Base-by-base conservation (phyloP, 129 eudicot species). In the Arctium lappa region DNA sequence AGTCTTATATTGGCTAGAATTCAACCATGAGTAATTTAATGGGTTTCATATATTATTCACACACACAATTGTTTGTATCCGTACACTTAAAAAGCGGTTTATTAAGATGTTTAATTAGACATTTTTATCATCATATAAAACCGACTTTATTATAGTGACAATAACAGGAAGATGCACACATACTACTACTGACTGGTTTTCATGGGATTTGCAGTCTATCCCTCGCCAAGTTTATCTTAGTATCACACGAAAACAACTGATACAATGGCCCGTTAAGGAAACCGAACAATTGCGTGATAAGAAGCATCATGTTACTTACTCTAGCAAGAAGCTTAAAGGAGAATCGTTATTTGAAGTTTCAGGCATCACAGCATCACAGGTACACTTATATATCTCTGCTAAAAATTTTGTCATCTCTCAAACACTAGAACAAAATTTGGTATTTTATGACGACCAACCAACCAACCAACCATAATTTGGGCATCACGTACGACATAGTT, bases 261-360 rank as follows among this genome's bases (percentile, higher is more conserved):
- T 88, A 34, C 91, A 80, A 40, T 83, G 87, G 91, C 91, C 91
- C 0, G 69, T 81, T 4, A 40, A 86, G 66, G 88, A 86, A 78
- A 81, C 71, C 65, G 83, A 81, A 86, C 27, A 31, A 1, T 39
- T 86, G 72, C 88, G 81, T 7, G 56, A 77, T 16, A 73, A 65
- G 34, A 60, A 60, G 1, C 68, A 60, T 60, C 86, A 81, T 63
- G 77, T 86, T 42, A 81, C 79, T 29, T 78, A 81, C 53, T 27
- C 42, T 63, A 40, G 72, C 53, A 77, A 86, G 36, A 86, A 72
- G 53, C 86, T 86, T 18, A 82, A 77, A 48, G 16, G 48, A 72
- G 30, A 82, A 72, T 86, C 86, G 40, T 11, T 86, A 81, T 66
- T 86, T 77, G 73, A 86, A 78, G 80, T 86, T 86, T 38, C 79